phyloP scores from a whole-genome alignment of 2,329 filamentous ascomycete genomes.

The Paraphoma sp. region DNA sequence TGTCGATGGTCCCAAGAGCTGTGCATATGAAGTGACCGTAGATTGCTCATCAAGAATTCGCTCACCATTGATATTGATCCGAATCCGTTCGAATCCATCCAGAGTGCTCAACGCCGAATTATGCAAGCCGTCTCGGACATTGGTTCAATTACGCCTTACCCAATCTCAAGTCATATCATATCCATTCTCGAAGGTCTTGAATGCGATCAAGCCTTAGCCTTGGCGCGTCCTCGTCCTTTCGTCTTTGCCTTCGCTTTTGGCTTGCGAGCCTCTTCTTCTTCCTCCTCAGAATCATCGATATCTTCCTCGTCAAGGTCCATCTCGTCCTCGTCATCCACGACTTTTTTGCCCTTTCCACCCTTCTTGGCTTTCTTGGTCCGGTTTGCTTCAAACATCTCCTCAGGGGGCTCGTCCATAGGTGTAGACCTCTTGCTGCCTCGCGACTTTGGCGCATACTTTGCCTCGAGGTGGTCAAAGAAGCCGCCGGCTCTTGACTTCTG shows the following conservation, averaged over 20 bases:
- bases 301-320: slow-evolving; percentile 34
- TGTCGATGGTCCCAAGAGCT: background rate
- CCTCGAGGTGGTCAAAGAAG: slow-evolving; percentile 45
- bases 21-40: background rate
- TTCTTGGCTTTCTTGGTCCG: slow-evolving; percentile 37
- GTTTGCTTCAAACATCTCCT: slow-evolving; percentile 64
- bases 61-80: background rate
- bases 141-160: background rate
- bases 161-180: background rate
- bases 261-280: slow-evolving; percentile 28
- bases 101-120: background rate
- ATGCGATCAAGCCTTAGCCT: slow-evolving; percentile 6
- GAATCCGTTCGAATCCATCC: background rate
- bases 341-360: slow-evolving; percentile 20
- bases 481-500: slow-evolving; percentile 42
- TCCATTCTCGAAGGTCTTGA: background rate
- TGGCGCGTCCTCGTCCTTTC: background rate
- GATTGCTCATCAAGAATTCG: background rate
- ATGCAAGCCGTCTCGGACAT: background rate
- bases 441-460: slow-evolving; percentile 44
- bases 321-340: slow-evolving; percentile 23
- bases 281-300: slow-evolving; percentile 32
- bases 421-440: slow-evolving; percentile 55
- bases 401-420: slow-evolving; percentile 62
- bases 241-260: slow-evolving; percentile 22